phyloP scores from a whole-genome alignment of 1,139 yeast genomes.

The Zygosaccharomyces pseudobailii region DNA sequence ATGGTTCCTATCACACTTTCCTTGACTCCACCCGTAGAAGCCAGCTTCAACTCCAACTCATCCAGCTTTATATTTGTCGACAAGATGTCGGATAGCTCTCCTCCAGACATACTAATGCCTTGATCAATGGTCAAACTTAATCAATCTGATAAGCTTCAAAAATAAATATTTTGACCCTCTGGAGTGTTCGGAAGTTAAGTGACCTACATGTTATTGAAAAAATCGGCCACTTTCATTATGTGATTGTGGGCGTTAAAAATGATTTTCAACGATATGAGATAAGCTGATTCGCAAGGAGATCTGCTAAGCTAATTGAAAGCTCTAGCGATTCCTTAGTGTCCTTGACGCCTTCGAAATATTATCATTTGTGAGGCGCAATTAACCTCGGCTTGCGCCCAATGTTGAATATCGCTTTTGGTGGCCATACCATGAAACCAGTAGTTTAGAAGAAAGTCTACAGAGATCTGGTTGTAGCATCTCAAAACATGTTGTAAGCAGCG shows the following conservation, averaged over 20 bases:
- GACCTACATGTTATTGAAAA: not conserved
- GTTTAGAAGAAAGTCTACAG: conserved; percentile 6
- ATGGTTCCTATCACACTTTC: conserved; percentile 12
- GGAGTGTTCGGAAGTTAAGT: no score
- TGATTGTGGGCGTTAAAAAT: not conserved
- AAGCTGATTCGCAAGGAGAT: not conserved
- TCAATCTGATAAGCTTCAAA: not conserved
- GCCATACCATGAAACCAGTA: conserved; percentile 9
- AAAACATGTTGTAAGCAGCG: conserved; percentile 8
- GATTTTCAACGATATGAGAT: not conserved
- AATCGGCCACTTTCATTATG: not conserved
- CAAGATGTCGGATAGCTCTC: conserved; percentile 9
- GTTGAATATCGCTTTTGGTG: conserved; percentile 2
- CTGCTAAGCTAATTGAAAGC: no score
- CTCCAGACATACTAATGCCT: conserved; percentile 6
- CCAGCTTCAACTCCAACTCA: conserved; percentile 19
- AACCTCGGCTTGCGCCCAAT: not conserved
- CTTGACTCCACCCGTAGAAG: conserved; percentile 12
- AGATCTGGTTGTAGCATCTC: conserved; percentile 16
- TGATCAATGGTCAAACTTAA: not conserved
- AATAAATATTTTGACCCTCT: no score
- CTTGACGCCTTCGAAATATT: not conserved
- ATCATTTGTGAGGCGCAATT: not conserved
- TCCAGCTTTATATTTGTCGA: conserved; percentile 15
- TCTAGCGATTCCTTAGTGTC: not conserved